Evolutionary conservation across 139 green algal species (phyloP).

Genomic region (Trebouxia sp.): DNA sequence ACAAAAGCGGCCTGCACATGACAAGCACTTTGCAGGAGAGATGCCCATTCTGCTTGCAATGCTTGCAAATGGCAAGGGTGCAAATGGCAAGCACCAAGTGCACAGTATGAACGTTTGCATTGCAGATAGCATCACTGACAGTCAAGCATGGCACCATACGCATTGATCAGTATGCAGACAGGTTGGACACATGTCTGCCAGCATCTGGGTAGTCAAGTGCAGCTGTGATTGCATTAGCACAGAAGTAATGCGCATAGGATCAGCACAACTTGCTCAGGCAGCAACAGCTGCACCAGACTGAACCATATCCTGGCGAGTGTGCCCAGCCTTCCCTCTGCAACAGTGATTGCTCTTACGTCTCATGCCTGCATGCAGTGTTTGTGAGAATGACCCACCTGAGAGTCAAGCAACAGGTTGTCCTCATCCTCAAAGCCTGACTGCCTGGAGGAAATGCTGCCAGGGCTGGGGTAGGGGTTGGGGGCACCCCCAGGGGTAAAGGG

Average conservation of each 20-base stretch:
- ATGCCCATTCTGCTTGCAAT: neutral
- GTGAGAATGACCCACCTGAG: conserved; percentile 3
- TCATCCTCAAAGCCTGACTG: conserved; percentile 37
- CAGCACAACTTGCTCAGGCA: neutral
- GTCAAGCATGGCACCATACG: too few relatives aligned
- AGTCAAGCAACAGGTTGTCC: conserved; percentile 42
- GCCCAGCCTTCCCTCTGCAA: neutral
- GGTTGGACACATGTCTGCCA: too few relatives aligned
- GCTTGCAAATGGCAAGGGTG: neutral
- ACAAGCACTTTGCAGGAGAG: neutral
- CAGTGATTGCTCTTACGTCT: neutral
- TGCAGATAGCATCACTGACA: too few relatives aligned
- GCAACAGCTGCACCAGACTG: neutral
- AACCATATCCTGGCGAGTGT: neutral
- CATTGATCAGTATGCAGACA: too few relatives aligned
- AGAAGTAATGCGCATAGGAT: neutral
- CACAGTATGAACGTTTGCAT: too few relatives aligned
- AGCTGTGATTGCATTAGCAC: neutral
- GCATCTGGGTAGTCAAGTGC: too few relatives aligned
- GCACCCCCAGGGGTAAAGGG: neutral
- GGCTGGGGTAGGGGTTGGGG: conserved; percentile 12
- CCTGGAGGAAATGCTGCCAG: neutral
- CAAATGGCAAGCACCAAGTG: too few relatives aligned
- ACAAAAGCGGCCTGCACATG: conserved; percentile 43
- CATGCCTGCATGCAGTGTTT: neutral